Conservation (phyloP, 768 basidiomycete genomes). For the Boletus insuetus region DNA sequence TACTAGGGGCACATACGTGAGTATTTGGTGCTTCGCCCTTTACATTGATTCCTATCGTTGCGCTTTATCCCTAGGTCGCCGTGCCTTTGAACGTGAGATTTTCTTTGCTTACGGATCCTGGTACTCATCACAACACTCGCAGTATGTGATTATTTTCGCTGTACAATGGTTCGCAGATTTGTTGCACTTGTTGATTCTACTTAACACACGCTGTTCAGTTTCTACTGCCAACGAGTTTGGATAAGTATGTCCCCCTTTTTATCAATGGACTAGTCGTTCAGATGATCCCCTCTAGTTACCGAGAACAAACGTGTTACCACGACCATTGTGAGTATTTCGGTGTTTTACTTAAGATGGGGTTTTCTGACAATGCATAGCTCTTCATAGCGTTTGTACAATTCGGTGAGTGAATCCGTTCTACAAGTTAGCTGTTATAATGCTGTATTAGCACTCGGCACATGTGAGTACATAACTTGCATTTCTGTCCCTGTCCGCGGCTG, state of each 20-base stretch:
- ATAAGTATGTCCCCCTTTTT: conserved; percentile 5
- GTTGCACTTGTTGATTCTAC: neutral
- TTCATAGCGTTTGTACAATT: neutral
- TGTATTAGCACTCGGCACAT: conserved; percentile 6
- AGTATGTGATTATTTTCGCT: conserved; percentile 5
- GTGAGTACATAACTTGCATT: neutral
- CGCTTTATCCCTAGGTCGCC: neutral
- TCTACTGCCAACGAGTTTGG: conserved; percentile 19
- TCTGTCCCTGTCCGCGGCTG: neutral
- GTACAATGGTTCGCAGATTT: conserved; percentile 11
- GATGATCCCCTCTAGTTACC: neutral
- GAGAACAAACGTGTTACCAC: neutral
- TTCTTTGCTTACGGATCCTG: neutral
- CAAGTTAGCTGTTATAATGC: neutral
- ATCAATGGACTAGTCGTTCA: neutral
- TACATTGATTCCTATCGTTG: neutral
- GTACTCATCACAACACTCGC: neutral
- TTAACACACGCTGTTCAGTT: neutral
- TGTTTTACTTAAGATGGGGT: neutral
- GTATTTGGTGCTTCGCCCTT: neutral
- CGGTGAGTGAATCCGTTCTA: neutral
- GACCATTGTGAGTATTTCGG: neutral
- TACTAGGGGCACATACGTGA: conserved; percentile 10
- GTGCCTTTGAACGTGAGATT: conserved; percentile 9
- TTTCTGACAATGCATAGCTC: neutral